Evolutionary conservation across 2,329 filamentous ascomycete genomes (phyloP).

Genomic region (Aureobasidium uvarum): DNA sequence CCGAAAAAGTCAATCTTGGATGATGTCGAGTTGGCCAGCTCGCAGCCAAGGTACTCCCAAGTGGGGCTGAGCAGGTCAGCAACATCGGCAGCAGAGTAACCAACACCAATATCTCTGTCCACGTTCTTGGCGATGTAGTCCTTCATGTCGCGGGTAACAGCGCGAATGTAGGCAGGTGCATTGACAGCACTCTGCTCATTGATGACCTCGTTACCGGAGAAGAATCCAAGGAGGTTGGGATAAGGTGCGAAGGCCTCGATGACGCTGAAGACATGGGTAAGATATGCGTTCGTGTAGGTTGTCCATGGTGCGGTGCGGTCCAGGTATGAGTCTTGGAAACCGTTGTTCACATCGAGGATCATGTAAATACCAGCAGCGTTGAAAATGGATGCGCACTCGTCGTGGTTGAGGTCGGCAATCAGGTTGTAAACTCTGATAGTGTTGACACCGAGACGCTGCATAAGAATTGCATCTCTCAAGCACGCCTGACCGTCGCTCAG

Average conservation of each 20-base stretch:
- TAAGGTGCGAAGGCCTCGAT: constrained; percentile 67
- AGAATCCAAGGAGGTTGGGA: constrained; percentile 65
- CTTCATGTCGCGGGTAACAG: constrained; percentile 66
- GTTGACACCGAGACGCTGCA: constrained; percentile 58
- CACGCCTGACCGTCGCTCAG: constrained; percentile 55
- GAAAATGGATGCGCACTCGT: constrained; percentile 59
- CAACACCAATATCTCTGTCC: constrained; percentile 60
- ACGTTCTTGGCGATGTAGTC: constrained; percentile 63
- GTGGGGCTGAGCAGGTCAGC: constrained; percentile 69
- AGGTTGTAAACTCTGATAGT: constrained; percentile 62
- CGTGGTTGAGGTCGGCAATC: constrained; percentile 55
- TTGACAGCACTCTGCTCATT: constrained; percentile 42
- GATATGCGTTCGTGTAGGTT: constrained; percentile 57
- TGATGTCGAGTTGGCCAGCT: constrained; percentile 49
- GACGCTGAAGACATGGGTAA: constrained; percentile 59
- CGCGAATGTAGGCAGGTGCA: constrained; percentile 59
- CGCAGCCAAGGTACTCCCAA: constrained; percentile 73
- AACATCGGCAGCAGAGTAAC: constrained; percentile 73
- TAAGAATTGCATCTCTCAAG: constrained; percentile 55
- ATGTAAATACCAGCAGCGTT: constrained; percentile 65
- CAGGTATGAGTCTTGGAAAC: constrained; percentile 55
- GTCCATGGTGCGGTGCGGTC: constrained; percentile 55
- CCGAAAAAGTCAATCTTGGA: constrained; percentile 62
- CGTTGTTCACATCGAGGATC: constrained; percentile 64
- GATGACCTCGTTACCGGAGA: constrained; percentile 67